Base-by-base conservation (phyloP, 495 filamentous ascomycete species). In the Podospora australis region DNA sequence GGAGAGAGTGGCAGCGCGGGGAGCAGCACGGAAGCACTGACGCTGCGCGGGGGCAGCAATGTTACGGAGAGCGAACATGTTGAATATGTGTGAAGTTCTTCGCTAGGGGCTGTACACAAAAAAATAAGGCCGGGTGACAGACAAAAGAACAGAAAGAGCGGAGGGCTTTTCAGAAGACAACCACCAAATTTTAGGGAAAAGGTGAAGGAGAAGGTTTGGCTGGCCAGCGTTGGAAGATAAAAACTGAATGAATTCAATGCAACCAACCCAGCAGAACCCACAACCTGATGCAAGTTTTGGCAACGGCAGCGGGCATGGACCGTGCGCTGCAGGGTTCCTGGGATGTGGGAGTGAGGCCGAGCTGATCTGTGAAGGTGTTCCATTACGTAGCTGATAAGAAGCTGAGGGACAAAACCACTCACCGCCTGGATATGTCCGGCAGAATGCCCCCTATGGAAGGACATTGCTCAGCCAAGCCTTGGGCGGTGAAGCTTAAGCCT, bases 61-160 rank as follows among this genome's bases (percentile, higher is more conserved):
- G 49, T 68, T 68, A 55, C 73, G 73, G 58, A 73, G 64, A 62
- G 68, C 62, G 54, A 78, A 60, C 77, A 79, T 79, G 45, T 52
- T 74, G 55, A 55, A 54, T 34, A 28, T 44, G 38, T 35, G 9
- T 35, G 16, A 13, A 2, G 19, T 16, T 36, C 14, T 13, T 9
- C 47, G 35, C 17, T 24, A 25, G 34, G 25, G 21, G 41, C 55
- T 46, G 34, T 44, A 19, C 20, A 19, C 13, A 21, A 41, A 43
- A 14, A 49, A 40, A 7, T 24, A 16, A 26, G n/a, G n/a, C 20
- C 16, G 40, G 40, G 20, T 28, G 23, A 43, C 22, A n/a, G n/a
- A n/a, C n/a, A 43, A 43, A 43, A n/a, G 22, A 24, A 43, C 21
- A 43, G 40, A 43, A 43, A 23, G 32, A 36, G 32, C 32, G 32